Conservation (phyloP, 2,329 filamentous ascomycete genomes). For the Trichoderma afroharzianum region DNA sequence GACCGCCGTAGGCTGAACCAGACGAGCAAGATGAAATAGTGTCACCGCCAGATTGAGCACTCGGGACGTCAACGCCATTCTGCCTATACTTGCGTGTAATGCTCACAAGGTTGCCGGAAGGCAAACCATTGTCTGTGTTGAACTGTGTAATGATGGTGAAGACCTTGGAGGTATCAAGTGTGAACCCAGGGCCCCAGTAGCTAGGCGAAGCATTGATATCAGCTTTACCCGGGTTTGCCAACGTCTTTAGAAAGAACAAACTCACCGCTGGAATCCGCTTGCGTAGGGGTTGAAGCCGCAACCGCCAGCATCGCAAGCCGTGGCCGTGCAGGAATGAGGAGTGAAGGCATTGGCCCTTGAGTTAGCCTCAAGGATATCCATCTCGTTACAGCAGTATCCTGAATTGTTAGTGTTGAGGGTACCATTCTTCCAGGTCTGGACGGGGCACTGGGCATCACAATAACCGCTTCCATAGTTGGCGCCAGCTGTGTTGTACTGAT, state of each 20-base stretch:
- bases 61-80: conserved; percentile 27
- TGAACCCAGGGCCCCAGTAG: conserved; percentile 33
- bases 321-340: conserved; percentile 44
- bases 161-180: conserved; percentile 36
- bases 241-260: not conserved
- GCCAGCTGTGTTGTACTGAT: conserved; percentile 52
- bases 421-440: conserved; percentile 48
- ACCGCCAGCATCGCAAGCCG: conserved; percentile 43
- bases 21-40: conserved; percentile 33
- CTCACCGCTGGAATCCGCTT: conserved; percentile 23
- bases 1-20: conserved; percentile 39
- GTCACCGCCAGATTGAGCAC: conserved; percentile 27
- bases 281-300: conserved; percentile 44
- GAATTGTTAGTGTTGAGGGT: conserved; percentile 31
- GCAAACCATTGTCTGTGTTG: conserved; percentile 30
- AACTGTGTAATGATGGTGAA: conserved; percentile 52
- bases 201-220: not conserved
- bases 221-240: not conserved
- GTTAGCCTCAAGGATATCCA: conserved; percentile 56
- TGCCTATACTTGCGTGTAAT: conserved; percentile 46
- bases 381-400: conserved; percentile 51
- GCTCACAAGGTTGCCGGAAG: conserved; percentile 43
- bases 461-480: conserved; percentile 61
- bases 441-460: conserved; percentile 58
- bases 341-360: conserved; percentile 41